A percentile compares a stretch with the other conserved stretches of the same genome.
phyloP scores from a whole-genome alignment of 495 filamentous ascomycete species.

The Tirmania nivea region DNA sequence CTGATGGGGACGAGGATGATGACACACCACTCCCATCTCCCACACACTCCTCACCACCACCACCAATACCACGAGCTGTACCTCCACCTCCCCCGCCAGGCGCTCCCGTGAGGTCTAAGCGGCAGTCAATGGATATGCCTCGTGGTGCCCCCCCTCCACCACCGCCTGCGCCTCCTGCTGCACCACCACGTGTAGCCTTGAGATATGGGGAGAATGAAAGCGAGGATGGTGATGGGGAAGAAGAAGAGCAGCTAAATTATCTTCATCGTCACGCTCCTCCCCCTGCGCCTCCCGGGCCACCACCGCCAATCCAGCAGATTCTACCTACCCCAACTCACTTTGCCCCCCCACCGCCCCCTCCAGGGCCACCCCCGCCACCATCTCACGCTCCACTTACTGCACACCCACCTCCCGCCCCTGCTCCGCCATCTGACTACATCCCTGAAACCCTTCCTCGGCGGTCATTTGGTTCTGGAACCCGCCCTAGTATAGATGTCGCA shows the following conservation, averaged over 20 bases:
- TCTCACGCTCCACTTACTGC: constrained; percentile 7
- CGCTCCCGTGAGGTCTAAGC: constrained; percentile 8
- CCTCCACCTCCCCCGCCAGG: constrained; percentile 35
- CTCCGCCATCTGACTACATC: constrained; percentile 5
- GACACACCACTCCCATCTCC: constrained; percentile 32
- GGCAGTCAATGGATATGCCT: constrained; percentile 46
- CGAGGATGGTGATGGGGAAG: constrained; percentile 40
- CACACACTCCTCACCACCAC: constrained; percentile 17
- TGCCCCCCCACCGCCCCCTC: not conserved
- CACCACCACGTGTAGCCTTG: constrained; percentile 19
- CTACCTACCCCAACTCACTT: constrained; percentile 10
- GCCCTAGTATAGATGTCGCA: constrained; percentile 43
- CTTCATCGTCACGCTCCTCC: constrained; percentile 24
- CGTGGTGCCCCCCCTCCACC: constrained; percentile 47
- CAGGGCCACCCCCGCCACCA: constrained; percentile 7
- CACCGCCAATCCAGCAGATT: not conserved
- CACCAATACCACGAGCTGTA: constrained; percentile 24
- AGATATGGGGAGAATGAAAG: constrained; percentile 26
- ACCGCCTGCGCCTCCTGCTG: constrained; percentile 21
- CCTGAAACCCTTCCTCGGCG: not conserved
- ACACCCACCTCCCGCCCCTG: constrained; percentile 10
- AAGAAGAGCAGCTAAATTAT: constrained; percentile 52
- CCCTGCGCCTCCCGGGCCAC: constrained; percentile 5
- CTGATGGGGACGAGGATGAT: constrained; percentile 28
- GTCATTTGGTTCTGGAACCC: constrained; percentile 3